phyloP scores from a whole-genome alignment of 345 rosid species.

The Arabis alpina region DNA sequence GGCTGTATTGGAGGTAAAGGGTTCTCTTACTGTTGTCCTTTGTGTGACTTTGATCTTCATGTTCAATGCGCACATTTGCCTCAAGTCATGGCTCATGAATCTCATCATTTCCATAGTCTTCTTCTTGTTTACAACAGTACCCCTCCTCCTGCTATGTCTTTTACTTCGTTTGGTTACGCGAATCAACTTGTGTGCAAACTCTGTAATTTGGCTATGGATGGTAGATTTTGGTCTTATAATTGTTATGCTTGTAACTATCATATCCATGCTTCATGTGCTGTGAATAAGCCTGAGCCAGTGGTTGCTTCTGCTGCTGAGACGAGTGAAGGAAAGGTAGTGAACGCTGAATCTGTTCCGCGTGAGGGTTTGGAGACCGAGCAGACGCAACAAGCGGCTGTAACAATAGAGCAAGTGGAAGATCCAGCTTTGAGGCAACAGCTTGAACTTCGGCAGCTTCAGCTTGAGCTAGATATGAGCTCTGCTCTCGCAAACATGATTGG shows the following conservation, averaged over 20 bases:
- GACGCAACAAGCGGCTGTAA: conserved; percentile 9
- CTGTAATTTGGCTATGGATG: conserved; percentile 39
- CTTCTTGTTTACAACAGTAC: conserved; percentile 42
- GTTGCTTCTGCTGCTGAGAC: conserved; percentile 24
- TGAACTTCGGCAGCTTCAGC: conserved; percentile 44
- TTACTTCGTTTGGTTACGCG: conserved; percentile 30
- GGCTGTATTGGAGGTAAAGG: conserved; percentile 40
- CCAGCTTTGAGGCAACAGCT: conserved; percentile 37
- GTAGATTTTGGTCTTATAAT: conserved; percentile 49
- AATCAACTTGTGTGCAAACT: conserved; percentile 37
- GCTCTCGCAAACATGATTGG: conserved; percentile 48
- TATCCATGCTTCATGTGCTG: conserved; percentile 43
- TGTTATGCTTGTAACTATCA: conserved; percentile 46
- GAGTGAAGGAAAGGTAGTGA: background rate
- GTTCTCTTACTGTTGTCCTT: conserved; percentile 46
- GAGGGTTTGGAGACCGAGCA: conserved; percentile 24
- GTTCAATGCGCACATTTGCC: conserved; percentile 45
- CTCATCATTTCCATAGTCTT: conserved; percentile 44
- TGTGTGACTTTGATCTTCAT: conserved; percentile 54
- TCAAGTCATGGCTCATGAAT: conserved; percentile 29
- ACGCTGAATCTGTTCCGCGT: conserved; percentile 26
- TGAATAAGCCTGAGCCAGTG: conserved; percentile 25
- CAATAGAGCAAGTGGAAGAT: conserved; percentile 40
- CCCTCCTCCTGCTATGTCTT: conserved; percentile 26
- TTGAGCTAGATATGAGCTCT: conserved; percentile 45